A percentile compares a stretch with the other conserved stretches of the same genome.
phyloP scores from a whole-genome alignment of 179 eudicot species.

The Beta corolliflora region DNA sequence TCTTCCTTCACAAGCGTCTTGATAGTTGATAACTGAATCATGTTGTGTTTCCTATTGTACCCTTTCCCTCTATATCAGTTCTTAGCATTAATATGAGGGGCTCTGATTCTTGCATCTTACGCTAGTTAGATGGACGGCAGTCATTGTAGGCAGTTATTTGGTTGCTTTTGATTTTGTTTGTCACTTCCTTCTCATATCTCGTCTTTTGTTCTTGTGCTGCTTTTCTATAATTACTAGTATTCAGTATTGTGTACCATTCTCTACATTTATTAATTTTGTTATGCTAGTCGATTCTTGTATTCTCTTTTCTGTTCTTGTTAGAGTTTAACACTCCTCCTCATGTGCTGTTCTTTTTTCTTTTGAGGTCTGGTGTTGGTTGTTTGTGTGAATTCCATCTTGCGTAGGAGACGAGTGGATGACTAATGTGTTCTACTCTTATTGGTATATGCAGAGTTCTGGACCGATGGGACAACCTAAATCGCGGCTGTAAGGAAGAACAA shows the following conservation, averaged over 20 bases:
- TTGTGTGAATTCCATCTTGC: neutral
- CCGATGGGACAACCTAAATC: slow-evolving; percentile 31
- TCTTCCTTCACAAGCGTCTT: too few relatives aligned
- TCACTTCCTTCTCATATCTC: neutral
- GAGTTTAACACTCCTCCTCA: neutral
- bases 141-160: neutral
- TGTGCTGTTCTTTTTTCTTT: neutral
- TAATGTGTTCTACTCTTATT: neutral
- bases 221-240: neutral
- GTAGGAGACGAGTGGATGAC: neutral
- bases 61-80: too few relatives aligned
- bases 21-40: too few relatives aligned
- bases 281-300: neutral
- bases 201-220: neutral
- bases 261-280: neutral
- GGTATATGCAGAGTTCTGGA: slow-evolving; percentile 36
- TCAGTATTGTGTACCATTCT: neutral
- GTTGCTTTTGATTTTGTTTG: neutral
- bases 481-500: slow-evolving; percentile 34
- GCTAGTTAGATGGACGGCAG: neutral
- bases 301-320: neutral
- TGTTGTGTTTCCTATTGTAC: too few relatives aligned
- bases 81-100: too few relatives aligned
- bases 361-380: neutral
- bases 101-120: too few relatives aligned